Percentiles rank a stretch among this genome's conserved stretches.
phyloP scores from a whole-genome alignment of 2,329 filamentous ascomycete genomes.

The Akanthomyces lecanii region DNA sequence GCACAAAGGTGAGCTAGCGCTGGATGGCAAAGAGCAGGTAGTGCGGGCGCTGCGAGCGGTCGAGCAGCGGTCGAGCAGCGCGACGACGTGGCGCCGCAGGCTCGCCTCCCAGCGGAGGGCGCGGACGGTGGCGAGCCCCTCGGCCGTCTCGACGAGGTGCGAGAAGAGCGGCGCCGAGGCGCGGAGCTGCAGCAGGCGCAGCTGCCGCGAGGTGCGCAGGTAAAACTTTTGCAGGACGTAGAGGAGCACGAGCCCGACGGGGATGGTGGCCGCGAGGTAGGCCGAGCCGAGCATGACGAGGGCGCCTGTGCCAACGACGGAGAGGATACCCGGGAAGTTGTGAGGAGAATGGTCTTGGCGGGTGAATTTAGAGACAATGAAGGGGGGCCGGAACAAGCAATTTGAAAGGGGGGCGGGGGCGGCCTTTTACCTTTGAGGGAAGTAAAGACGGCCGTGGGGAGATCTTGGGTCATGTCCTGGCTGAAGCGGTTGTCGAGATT shows the following conservation, averaged over 20 bases:
- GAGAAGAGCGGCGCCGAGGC: conserved; percentile 31
- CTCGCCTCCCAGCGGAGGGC: conserved; percentile 48
- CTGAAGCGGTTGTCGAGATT: conserved; percentile 22
- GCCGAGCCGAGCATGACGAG: conserved; percentile 7
- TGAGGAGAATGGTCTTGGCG: neutral
- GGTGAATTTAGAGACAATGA: neutral
- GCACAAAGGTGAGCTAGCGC: conserved; percentile 3
- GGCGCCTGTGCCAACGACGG: conserved; percentile 1
- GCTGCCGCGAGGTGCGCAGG: conserved; percentile 32
- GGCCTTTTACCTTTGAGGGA: neutral
- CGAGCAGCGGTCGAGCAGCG: conserved; percentile 44
- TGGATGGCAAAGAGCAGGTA: conserved; percentile 35
- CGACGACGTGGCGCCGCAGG: conserved; percentile 38
- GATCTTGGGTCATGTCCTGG: conserved; percentile 15
- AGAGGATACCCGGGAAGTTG: neutral
- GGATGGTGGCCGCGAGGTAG: conserved; percentile 14
- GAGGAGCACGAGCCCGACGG: conserved; percentile 23
- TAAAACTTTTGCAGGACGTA: conserved; percentile 32
- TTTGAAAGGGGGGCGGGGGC: too few species aligned
- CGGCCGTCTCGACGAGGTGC: conserved; percentile 37
- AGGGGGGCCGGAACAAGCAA: neutral
- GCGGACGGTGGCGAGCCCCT: conserved; percentile 43
- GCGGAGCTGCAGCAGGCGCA: conserved; percentile 32
- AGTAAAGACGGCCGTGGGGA: conserved; percentile 9
- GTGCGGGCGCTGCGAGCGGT: conserved; percentile 48